Evolutionary conservation across 2,329 filamentous ascomycete species (phyloP), one percentile per base, ranked within the genome.

Genomic region (Trichothecium sympodiale): DNA sequence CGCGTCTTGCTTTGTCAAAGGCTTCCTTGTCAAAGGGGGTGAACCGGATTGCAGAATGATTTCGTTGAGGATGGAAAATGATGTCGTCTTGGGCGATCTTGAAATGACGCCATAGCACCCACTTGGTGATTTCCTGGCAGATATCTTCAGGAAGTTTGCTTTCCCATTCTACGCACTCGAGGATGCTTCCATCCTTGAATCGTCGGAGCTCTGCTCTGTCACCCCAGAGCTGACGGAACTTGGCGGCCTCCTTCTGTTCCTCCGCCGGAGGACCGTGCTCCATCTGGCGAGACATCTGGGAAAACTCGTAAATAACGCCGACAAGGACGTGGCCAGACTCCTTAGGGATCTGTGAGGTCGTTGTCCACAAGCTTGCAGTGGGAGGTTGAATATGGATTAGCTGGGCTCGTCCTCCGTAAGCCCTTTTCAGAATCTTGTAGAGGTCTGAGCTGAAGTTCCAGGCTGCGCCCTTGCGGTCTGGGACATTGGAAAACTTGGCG

Each of bases 111-210:
- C 69, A 64, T 10, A 94, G 61, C 14, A 84, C 66, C 51, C 88
- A 83, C 4, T 69, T 65, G 32, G 87, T 62, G 39, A 96, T 91
- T 45, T 94, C 86, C 49, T 86, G 74, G 35, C 86, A 74, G 15
- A 94, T 75, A 6, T 79, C 74, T 3, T 69, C 64, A 2, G 76
- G 64, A 2, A 71, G 64, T 37, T 73, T 69, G 44, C 78, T 72
- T 3, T 68, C 68, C 91, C 91, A 98, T 15, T 94, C 80, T 20
- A 96, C 65, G 50, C 84, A 94, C 57, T 98, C 93, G 8, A 87
- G 69, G 45, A 98, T 95, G 47, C 81, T 89, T 16, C 91, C 91
- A 50, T 96, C 87, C 49, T 88, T 93, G 66, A 98, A 98, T 15
- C 91, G 83, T 44, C 91, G 77, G 31, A 98, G 68, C 56, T 98